These are phyloP conservation scores for Neofusicoccum sp. DNA, from an alignment of 2,329 filamentous ascomycete genomes.

Conservation along the genomic window DNA sequence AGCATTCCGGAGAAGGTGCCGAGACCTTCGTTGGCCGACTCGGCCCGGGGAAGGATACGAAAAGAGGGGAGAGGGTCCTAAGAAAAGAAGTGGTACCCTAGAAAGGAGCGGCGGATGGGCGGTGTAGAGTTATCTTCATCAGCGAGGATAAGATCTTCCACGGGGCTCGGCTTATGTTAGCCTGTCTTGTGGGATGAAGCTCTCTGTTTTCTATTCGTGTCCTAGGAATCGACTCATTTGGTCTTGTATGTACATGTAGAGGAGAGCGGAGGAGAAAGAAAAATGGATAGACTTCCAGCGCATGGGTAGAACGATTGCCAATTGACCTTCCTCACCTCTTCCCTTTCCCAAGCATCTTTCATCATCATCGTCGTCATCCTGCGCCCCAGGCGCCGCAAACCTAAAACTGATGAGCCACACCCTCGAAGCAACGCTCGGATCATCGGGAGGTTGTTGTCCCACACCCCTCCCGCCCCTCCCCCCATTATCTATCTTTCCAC, in stretches of 20 bases:
- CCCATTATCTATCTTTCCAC: too few relatives aligned
- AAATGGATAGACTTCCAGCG: too few relatives aligned
- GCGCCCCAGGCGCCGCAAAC: background rate
- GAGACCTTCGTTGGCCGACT: too few relatives aligned
- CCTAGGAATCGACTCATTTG: too few relatives aligned
- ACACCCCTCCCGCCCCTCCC: background rate
- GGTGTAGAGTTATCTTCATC: background rate
- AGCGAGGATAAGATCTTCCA: too few relatives aligned
- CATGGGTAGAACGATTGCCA: background rate
- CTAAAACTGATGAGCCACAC: slow-evolving; percentile 8
- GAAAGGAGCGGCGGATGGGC: background rate
- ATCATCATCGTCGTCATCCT: background rate
- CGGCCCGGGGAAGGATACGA: too few relatives aligned
- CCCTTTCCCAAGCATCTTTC: background rate
- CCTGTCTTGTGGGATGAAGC: too few relatives aligned
- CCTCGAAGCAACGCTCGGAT: background rate
- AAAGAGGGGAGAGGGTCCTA: background rate
- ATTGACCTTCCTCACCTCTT: background rate
- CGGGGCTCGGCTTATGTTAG: too few relatives aligned
- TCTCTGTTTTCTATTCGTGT: too few relatives aligned
- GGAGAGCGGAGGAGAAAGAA: too few relatives aligned
- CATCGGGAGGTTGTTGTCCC: background rate
- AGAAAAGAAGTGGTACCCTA: background rate
- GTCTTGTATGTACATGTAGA: too few relatives aligned
- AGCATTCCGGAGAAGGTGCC: too few relatives aligned